These are phyloP conservation scores for Blastobotrys elegans DNA, from an alignment of 1,139 yeast genomes.

Conservation along the genomic window DNA sequence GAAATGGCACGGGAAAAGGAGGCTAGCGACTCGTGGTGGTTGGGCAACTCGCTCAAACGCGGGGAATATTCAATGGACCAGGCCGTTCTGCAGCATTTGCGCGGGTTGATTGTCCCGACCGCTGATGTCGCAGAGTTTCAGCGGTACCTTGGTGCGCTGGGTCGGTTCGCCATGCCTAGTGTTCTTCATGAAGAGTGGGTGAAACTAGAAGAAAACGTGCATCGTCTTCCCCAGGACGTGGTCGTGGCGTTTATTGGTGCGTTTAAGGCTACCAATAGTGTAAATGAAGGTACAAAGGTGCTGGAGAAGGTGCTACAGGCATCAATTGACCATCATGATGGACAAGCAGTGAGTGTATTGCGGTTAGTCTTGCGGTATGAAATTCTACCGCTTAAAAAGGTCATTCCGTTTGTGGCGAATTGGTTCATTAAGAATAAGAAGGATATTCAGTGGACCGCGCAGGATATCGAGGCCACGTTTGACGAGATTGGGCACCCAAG, in stretches of 20 bases:
- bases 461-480: conserved; percentile 21
- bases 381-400: conserved; percentile 22
- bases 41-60: conserved; percentile 9
- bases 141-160: conserved; percentile 29
- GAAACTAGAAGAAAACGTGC: conserved; percentile 5
- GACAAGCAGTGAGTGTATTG: conserved; percentile 22
- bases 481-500: conserved; percentile 21
- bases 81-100: conserved; percentile 26
- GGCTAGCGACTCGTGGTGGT: conserved; percentile 14
- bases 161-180: conserved; percentile 26
- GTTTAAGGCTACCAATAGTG: conserved; percentile 19
- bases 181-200: conserved; percentile 26
- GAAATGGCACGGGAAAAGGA: conserved; percentile 20
- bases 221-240: conserved; percentile 20
- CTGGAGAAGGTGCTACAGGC: conserved; percentile 16
- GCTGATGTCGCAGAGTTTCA: conserved; percentile 18
- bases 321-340: conserved; percentile 10
- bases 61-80: conserved; percentile 25
- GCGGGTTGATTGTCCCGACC: conserved; percentile 21
- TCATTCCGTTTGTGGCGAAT: conserved; percentile 20
- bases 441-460: conserved; percentile 20
- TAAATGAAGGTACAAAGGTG: conserved; percentile 20
- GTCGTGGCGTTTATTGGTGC: conserved; percentile 28
- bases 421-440: conserved; percentile 23
- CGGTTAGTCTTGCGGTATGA: conserved; percentile 24